phyloP scores from a whole-genome alignment of 345 rosid species.

The Eucalyptus guilfoylei region DNA sequence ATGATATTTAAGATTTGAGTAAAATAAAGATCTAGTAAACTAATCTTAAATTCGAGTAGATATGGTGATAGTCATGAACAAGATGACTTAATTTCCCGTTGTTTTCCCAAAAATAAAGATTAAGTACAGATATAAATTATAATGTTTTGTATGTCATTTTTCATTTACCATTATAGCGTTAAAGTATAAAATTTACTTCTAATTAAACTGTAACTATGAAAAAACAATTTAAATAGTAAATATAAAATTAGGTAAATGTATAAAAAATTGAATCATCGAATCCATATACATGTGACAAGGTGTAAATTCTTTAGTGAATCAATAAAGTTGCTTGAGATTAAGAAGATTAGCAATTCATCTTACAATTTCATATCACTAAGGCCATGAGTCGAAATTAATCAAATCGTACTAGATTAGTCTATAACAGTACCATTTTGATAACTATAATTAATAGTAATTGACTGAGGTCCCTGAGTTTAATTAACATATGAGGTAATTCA shows the following conservation, averaged over 20 bases:
- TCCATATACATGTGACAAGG: background rate
- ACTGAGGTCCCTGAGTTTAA: background rate
- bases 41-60: background rate
- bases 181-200: background rate
- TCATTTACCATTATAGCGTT: background rate
- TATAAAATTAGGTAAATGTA: background rate
- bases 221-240: background rate
- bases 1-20: background rate
- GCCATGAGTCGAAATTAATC: too few relatives aligned
- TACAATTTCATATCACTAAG: too few relatives aligned
- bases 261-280: too few relatives aligned
- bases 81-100: background rate
- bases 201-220: background rate
- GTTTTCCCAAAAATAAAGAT: background rate
- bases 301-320: too few relatives aligned
- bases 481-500: background rate
- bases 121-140: background rate
- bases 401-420: too few relatives aligned
- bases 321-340: too few relatives aligned
- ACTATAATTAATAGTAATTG: background rate
- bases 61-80: background rate
- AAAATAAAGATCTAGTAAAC: background rate
- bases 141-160: background rate
- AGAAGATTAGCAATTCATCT: too few relatives aligned
- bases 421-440: too few relatives aligned